Conservation (phyloP, 2,329 filamentous ascomycete species). For the Dactylonectria macrodidyma region DNA sequence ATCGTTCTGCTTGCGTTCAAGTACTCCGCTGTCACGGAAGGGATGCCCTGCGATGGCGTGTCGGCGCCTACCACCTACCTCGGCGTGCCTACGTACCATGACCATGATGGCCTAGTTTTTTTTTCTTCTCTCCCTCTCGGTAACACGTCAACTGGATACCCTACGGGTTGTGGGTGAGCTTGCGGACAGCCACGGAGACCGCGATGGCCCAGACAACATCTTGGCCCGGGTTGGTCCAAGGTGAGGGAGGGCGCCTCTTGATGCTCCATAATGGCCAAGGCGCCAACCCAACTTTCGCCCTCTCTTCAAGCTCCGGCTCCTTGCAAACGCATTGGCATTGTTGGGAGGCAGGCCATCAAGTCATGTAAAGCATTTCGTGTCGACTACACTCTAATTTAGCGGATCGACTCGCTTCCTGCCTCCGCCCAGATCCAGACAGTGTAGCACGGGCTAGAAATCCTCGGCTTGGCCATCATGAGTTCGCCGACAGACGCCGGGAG, state of each 20-base stretch:
- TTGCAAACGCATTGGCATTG: background rate
- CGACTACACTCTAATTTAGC: slow-evolving; percentile 2
- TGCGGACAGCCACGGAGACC: slow-evolving; percentile 7
- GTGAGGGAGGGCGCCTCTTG: background rate
- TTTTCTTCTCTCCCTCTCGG: background rate
- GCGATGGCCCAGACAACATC: slow-evolving; percentile 41
- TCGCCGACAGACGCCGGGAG: slow-evolving; percentile 1
- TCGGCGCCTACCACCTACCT: no score
- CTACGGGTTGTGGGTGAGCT: slow-evolving; percentile 4
- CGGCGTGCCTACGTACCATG: background rate
- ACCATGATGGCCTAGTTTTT: background rate
- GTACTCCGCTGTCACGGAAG: background rate
- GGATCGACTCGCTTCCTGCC: background rate
- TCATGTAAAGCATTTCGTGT: background rate
- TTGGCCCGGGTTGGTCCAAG: slow-evolving; percentile 3
- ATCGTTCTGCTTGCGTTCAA: background rate
- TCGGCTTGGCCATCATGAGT: background rate
- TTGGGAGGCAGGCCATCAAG: background rate
- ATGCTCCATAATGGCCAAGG: slow-evolving; percentile 5
- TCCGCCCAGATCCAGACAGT: background rate
- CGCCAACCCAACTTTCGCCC: slow-evolving; percentile 1
- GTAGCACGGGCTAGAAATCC: background rate
- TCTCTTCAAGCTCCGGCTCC: background rate
- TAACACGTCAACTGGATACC: background rate
- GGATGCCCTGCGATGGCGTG: no score